Evolutionary conservation across 768 basidiomycete species (phyloP), one percentile per base, ranked within the genome.

Genomic region (Phanerodontia chrysosporium): DNA sequence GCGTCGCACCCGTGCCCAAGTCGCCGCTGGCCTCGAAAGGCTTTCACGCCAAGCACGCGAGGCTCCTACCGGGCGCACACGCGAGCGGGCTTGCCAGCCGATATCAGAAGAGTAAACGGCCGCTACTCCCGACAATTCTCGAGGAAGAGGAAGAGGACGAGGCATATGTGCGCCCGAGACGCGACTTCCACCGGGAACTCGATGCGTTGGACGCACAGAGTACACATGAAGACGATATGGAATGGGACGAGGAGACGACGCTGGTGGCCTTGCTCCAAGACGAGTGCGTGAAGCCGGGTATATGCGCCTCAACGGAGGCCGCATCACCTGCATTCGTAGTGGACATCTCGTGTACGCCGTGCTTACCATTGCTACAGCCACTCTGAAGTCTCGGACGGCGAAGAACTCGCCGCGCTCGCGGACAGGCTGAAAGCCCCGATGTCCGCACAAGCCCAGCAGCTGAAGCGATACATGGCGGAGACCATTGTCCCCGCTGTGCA

Each of bases 401-500:
- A 67, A 36, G 64, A 69, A n/a, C 48, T 71, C 13, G 45, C 58
- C 22, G 65, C 61, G 10, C 57, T 72, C 42, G 68, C 65, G 13
- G 62, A 70, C 27, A 53, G 59, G 18, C 64, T 72, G 21, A 67
- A 65, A 30, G 65, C 51, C 1, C 67, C 71, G 3, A 70, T 72
- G 70, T 55, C 65, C 14, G 69, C 66, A 3, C 65, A 67, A 35
- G 62, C 65, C 7, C 58, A 65, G 16, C 42, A 55, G 22, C 66
- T 64, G 16, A 74, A 63, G 59, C 69, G 73, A n/a, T 61, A 70
- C 55, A 60, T 72, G 49, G 70, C 60, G 36, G 68, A 73, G 29
- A 67, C 72, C 6, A 49, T 77, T 55, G 59, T 77, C 16, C 78
- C 75, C 2, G 73, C 73, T 42, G 60, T 72, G 5, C 66, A 69